A percentile compares a stretch with the other conserved stretches of the same genome.
These are phyloP conservation scores for Pseudocercospora vitis DNA, from an alignment of 2,329 filamentous ascomycete genomes.

Conservation along the genomic window DNA sequence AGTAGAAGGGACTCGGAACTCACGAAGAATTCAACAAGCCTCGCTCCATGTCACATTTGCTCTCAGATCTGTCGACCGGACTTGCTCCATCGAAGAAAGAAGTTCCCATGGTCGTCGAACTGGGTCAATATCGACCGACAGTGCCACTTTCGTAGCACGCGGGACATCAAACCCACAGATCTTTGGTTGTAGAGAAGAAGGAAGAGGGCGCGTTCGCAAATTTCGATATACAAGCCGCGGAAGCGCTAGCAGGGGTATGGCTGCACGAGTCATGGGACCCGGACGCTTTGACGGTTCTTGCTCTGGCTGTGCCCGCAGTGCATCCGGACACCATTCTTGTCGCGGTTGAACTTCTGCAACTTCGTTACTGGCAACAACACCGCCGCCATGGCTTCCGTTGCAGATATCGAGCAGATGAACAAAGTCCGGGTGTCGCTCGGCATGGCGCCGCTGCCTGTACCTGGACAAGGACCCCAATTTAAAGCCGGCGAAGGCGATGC, in stretches of 20 bases:
- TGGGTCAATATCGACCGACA: slow-evolving; percentile 78
- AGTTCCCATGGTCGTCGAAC: slow-evolving; percentile 87
- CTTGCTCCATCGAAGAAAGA: slow-evolving; percentile 65
- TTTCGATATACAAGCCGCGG: slow-evolving; percentile 5
- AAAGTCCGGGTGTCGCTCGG: slow-evolving; percentile 85
- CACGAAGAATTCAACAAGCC: slow-evolving; percentile 58
- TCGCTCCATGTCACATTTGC: slow-evolving; percentile 49
- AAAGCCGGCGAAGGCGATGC: slow-evolving; percentile 46
- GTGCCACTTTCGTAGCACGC: slow-evolving; percentile 37
- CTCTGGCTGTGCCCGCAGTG: not conserved
- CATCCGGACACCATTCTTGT: too few relatives aligned
- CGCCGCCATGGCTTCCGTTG: slow-evolving; percentile 39
- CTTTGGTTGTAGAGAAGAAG: slow-evolving; percentile 55
- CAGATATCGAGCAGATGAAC: slow-evolving; percentile 90
- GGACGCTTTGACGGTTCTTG: not conserved
- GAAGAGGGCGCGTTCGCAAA: slow-evolving; percentile 21
- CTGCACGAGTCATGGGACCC: not conserved
- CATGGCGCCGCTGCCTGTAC: slow-evolving; percentile 83
- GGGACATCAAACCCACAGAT: slow-evolving; percentile 64
- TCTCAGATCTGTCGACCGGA: slow-evolving; percentile 97
- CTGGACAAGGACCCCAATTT: slow-evolving; percentile 66
- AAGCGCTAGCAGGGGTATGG: slow-evolving; percentile 8
- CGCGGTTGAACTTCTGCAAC: too few relatives aligned
- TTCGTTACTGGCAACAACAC: not conserved
- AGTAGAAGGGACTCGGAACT: slow-evolving; percentile 61